Evolutionary conservation across 1,284 basidiomycete genomes (phyloP).

Genomic region (Exobasidium rhododendri): DNA sequence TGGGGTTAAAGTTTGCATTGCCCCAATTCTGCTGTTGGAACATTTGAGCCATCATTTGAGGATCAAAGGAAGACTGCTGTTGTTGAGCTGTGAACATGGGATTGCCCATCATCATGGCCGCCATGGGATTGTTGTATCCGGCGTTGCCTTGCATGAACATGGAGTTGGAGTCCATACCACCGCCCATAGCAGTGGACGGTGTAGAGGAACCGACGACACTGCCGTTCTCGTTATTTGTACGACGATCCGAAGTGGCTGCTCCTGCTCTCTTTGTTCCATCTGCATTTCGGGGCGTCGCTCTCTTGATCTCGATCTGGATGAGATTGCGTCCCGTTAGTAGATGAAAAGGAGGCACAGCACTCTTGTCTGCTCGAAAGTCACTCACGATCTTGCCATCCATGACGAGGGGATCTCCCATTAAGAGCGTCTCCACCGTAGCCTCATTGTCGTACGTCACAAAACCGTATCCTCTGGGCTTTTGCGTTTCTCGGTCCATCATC

Average conservation of each 20-base stretch:
- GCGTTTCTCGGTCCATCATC: slow-evolving; percentile 96
- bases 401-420: slow-evolving; percentile 47
- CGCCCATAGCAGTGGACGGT: neutral
- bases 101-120: slow-evolving; percentile 62
- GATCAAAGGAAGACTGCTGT: slow-evolving; percentile 55
- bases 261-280: slow-evolving; percentile 60
- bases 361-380: neutral
- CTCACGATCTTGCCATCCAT: slow-evolving; percentile 51
- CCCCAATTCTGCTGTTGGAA: slow-evolving; percentile 60
- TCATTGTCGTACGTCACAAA: slow-evolving; percentile 91
- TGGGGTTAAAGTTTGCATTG: slow-evolving; percentile 45
- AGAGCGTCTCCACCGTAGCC: slow-evolving; percentile 69
- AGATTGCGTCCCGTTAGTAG: too few relatives aligned
- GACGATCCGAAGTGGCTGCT: slow-evolving; percentile 24
- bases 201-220: slow-evolving; percentile 38
- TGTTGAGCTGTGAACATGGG: slow-evolving; percentile 59
- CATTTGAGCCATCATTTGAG: slow-evolving; percentile 60
- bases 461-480: slow-evolving; percentile 92
- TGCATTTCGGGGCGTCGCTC: slow-evolving; percentile 30
- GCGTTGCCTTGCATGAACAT: slow-evolving; percentile 51
- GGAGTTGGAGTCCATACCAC: slow-evolving; percentile 10
- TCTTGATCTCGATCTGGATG: slow-evolving; percentile 82
- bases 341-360: slow-evolving; percentile 12
- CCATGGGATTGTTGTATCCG: slow-evolving; percentile 55
- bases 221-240: slow-evolving; percentile 48